phyloP scores from a whole-genome alignment of 306 rosid genomes.

The Begonia peltatifolia region DNA sequence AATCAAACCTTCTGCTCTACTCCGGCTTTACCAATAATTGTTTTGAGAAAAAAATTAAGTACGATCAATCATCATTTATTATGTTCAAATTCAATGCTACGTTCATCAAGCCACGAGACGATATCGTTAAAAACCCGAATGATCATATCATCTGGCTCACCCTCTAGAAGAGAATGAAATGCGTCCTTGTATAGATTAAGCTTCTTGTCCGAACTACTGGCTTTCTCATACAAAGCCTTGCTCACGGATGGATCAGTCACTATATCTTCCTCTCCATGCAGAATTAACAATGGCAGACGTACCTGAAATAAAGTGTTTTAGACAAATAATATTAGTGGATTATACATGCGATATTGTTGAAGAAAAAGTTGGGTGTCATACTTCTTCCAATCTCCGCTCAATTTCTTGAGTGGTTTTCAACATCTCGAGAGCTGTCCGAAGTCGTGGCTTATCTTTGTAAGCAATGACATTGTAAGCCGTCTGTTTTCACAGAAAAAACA shows the following conservation, averaged over 20 bases:
- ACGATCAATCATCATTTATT: neutral
- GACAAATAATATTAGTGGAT: too few species aligned
- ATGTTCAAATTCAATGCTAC: constrained; percentile 4
- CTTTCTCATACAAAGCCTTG: constrained; percentile 63
- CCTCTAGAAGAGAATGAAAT: constrained; percentile 79
- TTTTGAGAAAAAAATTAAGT: too few species aligned
- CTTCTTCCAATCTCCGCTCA: constrained; percentile 46
- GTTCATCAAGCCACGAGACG: constrained; percentile 68
- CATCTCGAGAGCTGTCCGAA: constrained; percentile 61
- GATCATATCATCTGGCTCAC: constrained; percentile 79
- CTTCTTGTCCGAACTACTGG: constrained; percentile 63
- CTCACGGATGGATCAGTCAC: constrained; percentile 94
- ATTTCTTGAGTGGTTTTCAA: constrained; percentile 72
- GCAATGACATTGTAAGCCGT: constrained; percentile 58
- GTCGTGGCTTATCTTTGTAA: constrained; percentile 80
- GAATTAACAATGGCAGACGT: constrained; percentile 64
- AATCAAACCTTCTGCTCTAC: too few species aligned
- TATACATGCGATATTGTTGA: too few species aligned
- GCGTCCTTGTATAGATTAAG: constrained; percentile 63
- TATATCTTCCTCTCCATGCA: constrained; percentile 78
- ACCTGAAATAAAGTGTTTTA: constrained; percentile 25
- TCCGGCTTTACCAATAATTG: too few species aligned
- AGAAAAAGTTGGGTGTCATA: constrained; percentile 9
- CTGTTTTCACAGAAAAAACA: constrained; percentile 26
- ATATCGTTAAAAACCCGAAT: constrained; percentile 42